phyloP scores from a whole-genome alignment of 768 basidiomycete genomes.

The Boletus subparvulus region DNA sequence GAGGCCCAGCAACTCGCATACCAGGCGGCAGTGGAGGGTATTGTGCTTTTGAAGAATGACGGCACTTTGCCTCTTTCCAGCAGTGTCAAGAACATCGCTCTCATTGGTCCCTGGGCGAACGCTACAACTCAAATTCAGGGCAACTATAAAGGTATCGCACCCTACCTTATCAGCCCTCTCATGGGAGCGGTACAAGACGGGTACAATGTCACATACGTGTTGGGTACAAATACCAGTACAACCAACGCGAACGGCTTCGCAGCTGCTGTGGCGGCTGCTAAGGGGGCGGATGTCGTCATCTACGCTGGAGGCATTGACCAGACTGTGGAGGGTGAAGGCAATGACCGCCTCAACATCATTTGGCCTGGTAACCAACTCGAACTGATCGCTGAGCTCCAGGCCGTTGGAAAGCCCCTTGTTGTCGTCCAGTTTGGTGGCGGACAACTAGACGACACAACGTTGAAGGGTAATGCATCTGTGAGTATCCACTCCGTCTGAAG shows the following conservation, averaged over 20 bases:
- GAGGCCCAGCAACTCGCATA: slow-evolving; percentile 48
- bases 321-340: slow-evolving; percentile 46
- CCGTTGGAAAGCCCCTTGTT: slow-evolving; percentile 50
- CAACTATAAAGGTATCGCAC: slow-evolving; percentile 54
- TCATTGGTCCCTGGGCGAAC: slow-evolving; percentile 61
- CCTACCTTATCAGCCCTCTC: slow-evolving; percentile 55
- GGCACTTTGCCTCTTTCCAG: slow-evolving; percentile 52
- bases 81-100: slow-evolving; percentile 47
- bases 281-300: slow-evolving; percentile 48
- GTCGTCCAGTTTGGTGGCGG: slow-evolving; percentile 59
- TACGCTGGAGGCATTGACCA: slow-evolving; percentile 57
- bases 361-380: slow-evolving; percentile 60
- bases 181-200: slow-evolving; percentile 49
- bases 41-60: slow-evolving; percentile 65
- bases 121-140: slow-evolving; percentile 58
- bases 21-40: slow-evolving; percentile 51
- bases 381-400: slow-evolving; percentile 44
- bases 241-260: slow-evolving; percentile 46
- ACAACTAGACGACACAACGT: slow-evolving; percentile 48
- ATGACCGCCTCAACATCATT: slow-evolving; percentile 47
- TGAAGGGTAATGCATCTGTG: slow-evolving; percentile 46
- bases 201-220: slow-evolving; percentile 43
- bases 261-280: slow-evolving; percentile 50
- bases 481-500: slow-evolving; percentile 2
- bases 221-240: slow-evolving; percentile 43